Percentiles rank a stretch among this genome's conserved stretches.
phyloP scores from a whole-genome alignment of 2,329 filamentous ascomycete species.

The Colletotrichum acutatum region DNA sequence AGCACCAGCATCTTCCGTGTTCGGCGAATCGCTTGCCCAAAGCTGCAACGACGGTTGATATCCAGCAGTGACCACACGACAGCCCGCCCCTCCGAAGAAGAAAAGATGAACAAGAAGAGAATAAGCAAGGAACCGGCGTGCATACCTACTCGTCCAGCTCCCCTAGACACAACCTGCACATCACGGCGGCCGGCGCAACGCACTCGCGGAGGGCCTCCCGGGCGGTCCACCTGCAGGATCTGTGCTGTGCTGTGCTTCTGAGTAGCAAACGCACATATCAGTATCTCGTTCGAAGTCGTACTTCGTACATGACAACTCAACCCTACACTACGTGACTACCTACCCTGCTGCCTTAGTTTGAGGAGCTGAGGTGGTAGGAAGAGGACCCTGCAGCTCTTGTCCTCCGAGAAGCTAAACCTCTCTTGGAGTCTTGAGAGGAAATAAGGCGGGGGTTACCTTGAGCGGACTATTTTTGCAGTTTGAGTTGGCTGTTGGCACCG shows the following conservation, averaged over 20 bases:
- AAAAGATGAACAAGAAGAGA: not conserved
- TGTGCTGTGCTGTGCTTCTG: not conserved
- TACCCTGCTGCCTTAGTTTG: not conserved
- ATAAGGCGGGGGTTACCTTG: not conserved
- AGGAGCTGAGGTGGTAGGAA: not conserved
- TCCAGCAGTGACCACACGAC: not conserved
- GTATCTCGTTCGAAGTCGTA: too few relatives aligned
- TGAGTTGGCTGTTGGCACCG: not conserved
- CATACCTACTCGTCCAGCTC: not conserved
- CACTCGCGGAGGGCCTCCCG: not conserved
- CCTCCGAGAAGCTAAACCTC: not conserved
- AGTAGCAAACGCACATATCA: not conserved
- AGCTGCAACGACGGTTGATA: not conserved
- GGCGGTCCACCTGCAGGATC: not conserved
- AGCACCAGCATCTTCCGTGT: not conserved
- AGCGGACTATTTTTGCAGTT: not conserved
- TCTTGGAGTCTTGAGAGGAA: too few relatives aligned
- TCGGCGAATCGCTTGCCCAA: not conserved
- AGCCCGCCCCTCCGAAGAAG: not conserved
- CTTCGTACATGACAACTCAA: too few relatives aligned
- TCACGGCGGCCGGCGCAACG: not conserved
- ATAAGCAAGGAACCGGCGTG: not conserved
- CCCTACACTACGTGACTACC: not conserved
- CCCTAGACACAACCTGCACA: not conserved
- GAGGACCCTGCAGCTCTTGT: constrained; percentile 6